Evolutionary conservation across 2,329 filamentous ascomycete species (phyloP).

Genomic region (Thermothelomyces thermophilus): DNA sequence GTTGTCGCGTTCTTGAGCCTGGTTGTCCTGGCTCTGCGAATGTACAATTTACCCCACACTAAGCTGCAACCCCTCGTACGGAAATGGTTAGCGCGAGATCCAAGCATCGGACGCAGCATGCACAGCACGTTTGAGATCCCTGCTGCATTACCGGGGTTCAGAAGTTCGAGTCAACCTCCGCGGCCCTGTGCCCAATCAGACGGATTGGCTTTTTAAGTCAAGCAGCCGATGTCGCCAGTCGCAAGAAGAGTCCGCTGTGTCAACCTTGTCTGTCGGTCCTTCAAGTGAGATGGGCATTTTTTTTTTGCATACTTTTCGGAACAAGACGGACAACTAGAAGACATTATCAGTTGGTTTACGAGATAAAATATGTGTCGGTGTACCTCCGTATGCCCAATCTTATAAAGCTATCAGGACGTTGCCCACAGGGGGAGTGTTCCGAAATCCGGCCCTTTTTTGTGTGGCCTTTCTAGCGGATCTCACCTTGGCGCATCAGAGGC

Average conservation of each 20-base stretch:
- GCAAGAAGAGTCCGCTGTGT: constrained; percentile 6
- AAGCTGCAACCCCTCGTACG: constrained; percentile 19
- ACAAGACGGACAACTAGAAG: too few species aligned
- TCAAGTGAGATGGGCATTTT: neutral
- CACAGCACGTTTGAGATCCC: constrained; percentile 20
- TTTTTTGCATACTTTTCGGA: too few species aligned
- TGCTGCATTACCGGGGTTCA: constrained; percentile 10
- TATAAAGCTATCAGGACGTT: too few species aligned
- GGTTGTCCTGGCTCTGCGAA: neutral
- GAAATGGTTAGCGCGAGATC: constrained; percentile 22
- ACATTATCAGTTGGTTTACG: too few species aligned
- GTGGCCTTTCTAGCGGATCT: too few species aligned
- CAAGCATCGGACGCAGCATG: constrained; percentile 26
- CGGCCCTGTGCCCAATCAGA: constrained; percentile 23
- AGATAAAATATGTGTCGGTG: too few species aligned
- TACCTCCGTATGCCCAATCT: too few species aligned
- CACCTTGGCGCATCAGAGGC: neutral
- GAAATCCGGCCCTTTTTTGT: too few species aligned
- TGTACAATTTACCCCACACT: constrained; percentile 26
- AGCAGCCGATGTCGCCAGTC: constrained; percentile 25
- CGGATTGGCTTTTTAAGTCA: constrained; percentile 24
- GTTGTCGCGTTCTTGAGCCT: neutral
- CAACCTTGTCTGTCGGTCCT: constrained; percentile 13
- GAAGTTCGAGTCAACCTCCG: constrained; percentile 19
- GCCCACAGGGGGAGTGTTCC: too few species aligned